Evolutionary conservation across 1,284 basidiomycete species (phyloP).

Genomic region (Golubevia sp.): DNA sequence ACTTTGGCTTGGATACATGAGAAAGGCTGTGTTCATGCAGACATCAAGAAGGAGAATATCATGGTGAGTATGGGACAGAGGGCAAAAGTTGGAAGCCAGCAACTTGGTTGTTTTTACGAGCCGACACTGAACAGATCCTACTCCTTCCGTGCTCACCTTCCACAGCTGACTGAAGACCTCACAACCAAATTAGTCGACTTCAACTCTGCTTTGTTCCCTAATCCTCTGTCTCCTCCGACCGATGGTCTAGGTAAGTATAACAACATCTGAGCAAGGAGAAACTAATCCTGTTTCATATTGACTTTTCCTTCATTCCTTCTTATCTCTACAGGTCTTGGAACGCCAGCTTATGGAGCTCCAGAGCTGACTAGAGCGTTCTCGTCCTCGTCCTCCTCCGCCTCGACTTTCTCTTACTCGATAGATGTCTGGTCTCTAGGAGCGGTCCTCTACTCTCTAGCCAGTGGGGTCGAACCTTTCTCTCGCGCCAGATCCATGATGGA

Average conservation of each 20-base stretch:
- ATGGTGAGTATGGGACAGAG: slow-evolving; percentile 16
- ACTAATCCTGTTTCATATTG: too few species aligned
- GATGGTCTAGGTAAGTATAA: slow-evolving; percentile 20
- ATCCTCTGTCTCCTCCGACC: not conserved
- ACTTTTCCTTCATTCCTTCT: too few species aligned
- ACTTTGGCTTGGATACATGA: slow-evolving; percentile 45
- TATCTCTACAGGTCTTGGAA: too few species aligned
- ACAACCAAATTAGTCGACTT: slow-evolving; percentile 55
- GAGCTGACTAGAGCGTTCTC: slow-evolving; percentile 31
- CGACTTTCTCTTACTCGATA: slow-evolving; percentile 37
- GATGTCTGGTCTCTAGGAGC: slow-evolving; percentile 54
- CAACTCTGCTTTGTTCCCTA: slow-evolving; percentile 47
- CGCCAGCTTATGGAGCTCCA: slow-evolving; percentile 54
- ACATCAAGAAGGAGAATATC: slow-evolving; percentile 59
- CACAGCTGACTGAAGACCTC: slow-evolving; percentile 25
- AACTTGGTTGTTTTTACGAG: too few species aligned
- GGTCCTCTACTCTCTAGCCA: slow-evolving; percentile 52
- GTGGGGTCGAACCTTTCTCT: slow-evolving; percentile 44
- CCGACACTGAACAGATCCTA: not conserved
- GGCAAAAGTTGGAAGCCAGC: too few species aligned
- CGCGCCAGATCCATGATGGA: slow-evolving; percentile 46
- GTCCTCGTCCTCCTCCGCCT: not conserved
- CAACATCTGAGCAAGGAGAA: too few species aligned
- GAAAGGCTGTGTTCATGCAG: slow-evolving; percentile 49
- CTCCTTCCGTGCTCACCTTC: not conserved